Evolutionary conservation across 75 land plant genomes (phyloP).

Genomic region (Cupressus sempervirens): DNA sequence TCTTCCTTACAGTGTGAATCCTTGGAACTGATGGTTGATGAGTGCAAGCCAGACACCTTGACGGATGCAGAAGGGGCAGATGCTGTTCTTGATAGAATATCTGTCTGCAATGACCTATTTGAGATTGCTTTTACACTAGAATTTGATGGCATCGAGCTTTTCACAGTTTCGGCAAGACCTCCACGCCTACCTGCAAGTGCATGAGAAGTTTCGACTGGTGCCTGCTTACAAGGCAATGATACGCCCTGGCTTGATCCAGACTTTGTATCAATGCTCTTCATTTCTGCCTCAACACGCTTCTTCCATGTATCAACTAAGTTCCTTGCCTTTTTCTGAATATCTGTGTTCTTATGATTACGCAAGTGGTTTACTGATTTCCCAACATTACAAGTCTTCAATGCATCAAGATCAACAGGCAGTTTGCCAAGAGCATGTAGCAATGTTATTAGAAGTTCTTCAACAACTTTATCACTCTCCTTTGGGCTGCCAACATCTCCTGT

Average conservation of each 20-base stretch:
- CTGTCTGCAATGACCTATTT: conserved; percentile 40
- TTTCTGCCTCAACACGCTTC: conserved; percentile 46
- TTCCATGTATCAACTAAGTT: conserved; percentile 95
- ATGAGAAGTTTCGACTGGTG: conserved; percentile 32
- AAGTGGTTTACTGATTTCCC: conserved; percentile 82
- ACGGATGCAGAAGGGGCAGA: conserved; percentile 24
- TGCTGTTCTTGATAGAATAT: conserved; percentile 32
- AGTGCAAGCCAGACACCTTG: conserved; percentile 18
- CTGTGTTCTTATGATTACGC: conserved; percentile 72
- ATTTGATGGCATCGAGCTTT: conserved; percentile 39
- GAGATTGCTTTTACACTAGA: conserved; percentile 35
- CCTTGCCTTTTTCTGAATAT: conserved; percentile 93
- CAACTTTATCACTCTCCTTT: conserved; percentile 62
- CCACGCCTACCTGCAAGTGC: conserved; percentile 30
- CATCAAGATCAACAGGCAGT: conserved; percentile 87
- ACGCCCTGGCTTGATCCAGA: conserved; percentile 51
- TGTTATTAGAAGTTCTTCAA: conserved; percentile 78
- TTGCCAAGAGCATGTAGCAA: conserved; percentile 90
- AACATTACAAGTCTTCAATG: conserved; percentile 55
- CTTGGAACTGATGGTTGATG: conserved; percentile 23
- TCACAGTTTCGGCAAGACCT: conserved; percentile 32
- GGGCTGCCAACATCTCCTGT: conserved; percentile 69
- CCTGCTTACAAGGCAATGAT: conserved; percentile 47
- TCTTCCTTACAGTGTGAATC: conserved; percentile 63
- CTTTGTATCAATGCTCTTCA: conserved; percentile 73